Base-by-base conservation (phyloP, 176 grass and related monocot species). In the Hordeum marinum region DNA sequence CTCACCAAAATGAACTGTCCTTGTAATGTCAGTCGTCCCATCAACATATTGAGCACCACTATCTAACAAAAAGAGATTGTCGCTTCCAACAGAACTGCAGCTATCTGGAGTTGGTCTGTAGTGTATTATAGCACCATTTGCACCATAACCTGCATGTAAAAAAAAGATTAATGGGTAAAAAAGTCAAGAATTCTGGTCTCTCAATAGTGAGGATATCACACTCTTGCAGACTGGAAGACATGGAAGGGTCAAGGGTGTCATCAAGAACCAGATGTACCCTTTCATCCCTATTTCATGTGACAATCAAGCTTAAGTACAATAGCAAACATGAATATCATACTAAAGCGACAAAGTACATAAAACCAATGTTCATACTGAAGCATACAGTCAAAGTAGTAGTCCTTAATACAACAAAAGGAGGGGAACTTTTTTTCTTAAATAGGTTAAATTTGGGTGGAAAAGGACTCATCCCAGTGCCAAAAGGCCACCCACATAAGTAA, bases 81-180 rank as follows among this genome's bases (percentile, higher is more conserved):
- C 92, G 29, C 43, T 82, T 72, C 82, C 87, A 83, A 98, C 88
- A 79, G 90, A 77, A 63, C 87, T 94, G 80, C 95, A 98, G 90
- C 66, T 88, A 77, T 93, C 87, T 65, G 76, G 67, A 55, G 43
- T 95, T 80, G 95, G 89, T 10, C 68, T 90, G 85, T 98, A 98
- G 81, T 98, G 95, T 90, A 98, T 98, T 82, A 98, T 89, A 75
- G 95, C 95, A 75, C 95, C 95, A 94, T 98, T 95, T 87, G 93
- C 89, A 90, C 95, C 95, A 85, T 95, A 98, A 75, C 95, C 95
- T 98, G 85, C 65, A 76, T 85, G 69, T 17, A 9, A 31, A 88
- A 90, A 76, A 68, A n/a, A 6, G 27, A 72, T 5, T 79, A 75
- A 54, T 50, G 2, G 3, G 21, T 78, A 57, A 78, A n/a, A n/a